Base-by-base conservation (phyloP, 164 flowering plant species). In the Taxillus chinensis region DNA sequence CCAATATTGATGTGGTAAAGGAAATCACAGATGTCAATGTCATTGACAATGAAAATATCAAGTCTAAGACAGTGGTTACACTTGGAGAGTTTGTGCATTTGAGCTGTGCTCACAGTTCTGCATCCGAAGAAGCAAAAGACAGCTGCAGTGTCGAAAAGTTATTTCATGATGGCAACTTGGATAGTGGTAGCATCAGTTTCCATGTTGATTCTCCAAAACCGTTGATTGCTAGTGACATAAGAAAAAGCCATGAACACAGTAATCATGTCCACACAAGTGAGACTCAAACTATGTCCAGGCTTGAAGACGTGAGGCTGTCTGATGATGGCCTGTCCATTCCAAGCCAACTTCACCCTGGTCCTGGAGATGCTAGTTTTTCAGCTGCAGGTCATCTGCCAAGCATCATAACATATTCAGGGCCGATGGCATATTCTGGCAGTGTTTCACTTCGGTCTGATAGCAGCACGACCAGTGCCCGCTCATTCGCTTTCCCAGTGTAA, bases 401-500 rank as follows among this genome's bases (percentile, higher is more conserved):
- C 37, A 64, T 71, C 38, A 74, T 85, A 68, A 68, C 73, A 60
- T 74, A 69, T 67, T 83, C 86, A 3, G 89, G 90, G 0, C 85
- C 74, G 6, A 63, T 83, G 39, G 76, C 86, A 39, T 77, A 73
- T 74, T 82, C 93, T 11, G 96, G 96, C 39, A 86, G 78, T 53
- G 55, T 79, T 39, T 86, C 92, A 48, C 75, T 68, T 48, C 76
- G 92, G 57, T 86, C 92, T 4, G 92, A 86, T 58, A 80, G 86
- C 80, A 86, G 92, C 71, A 75, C 83, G 54, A 79, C 92, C 65
- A 90, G 96, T 76, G 70, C 84, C 6, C 85, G 84, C 3, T 86
- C 92, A 62, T 86, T 86, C 45, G 89, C 92, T 45, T 86, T 86
- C 67, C 92, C 92, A 0, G 53, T 82, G 92, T 86, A 78, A 73